Evolutionary conservation across 495 filamentous ascomycete genomes (phyloP).

Genomic region (Pseudevernia furfuracea): DNA sequence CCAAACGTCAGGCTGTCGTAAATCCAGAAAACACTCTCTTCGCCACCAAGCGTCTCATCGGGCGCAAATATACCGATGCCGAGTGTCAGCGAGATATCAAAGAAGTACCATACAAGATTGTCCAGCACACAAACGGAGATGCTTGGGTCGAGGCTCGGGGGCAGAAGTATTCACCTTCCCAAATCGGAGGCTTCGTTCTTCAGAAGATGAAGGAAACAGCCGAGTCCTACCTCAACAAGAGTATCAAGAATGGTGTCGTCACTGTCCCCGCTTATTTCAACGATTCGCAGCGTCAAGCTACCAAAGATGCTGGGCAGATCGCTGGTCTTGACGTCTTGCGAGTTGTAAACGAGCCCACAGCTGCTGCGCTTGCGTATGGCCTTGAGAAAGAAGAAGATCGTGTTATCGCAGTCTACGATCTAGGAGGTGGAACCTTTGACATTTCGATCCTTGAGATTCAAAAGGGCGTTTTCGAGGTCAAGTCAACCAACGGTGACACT

Average conservation of each 20-base stretch:
- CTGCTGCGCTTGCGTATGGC: constrained; percentile 90
- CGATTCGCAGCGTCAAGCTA: constrained; percentile 94
- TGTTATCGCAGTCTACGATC: constrained; percentile 92
- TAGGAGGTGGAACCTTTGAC: constrained; percentile 98
- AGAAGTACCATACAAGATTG: constrained; percentile 98
- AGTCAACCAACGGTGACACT: constrained; percentile 97
- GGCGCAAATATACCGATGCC: constrained; percentile 90
- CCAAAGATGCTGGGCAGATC: constrained; percentile 96
- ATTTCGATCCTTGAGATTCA: constrained; percentile 96
- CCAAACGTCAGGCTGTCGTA: constrained; percentile 97
- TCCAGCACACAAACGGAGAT: constrained; percentile 96
- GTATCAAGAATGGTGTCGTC: constrained; percentile 88
- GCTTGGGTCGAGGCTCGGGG: constrained; percentile 96
- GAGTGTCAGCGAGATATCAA: constrained; percentile 98
- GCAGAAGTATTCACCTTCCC: constrained; percentile 95
- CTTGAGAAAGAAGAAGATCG: constrained; percentile 88
- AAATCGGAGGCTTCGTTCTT: constrained; percentile 94
- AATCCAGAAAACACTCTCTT: constrained; percentile 99
- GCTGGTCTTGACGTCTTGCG: constrained; percentile 90
- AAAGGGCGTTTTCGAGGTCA: constrained; percentile 96
- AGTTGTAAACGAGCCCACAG: constrained; percentile 95
- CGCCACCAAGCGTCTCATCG: constrained; percentile 98
- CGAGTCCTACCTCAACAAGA: constrained; percentile 81
- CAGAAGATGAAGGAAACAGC: constrained; percentile 99
- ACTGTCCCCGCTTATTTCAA: constrained; percentile 98